Percentiles rank a stretch among this genome's conserved stretches.
These are phyloP conservation scores for Corniculantispora saksenae DNA, from an alignment of 2,329 filamentous ascomycete species.

Conservation along the genomic window DNA sequence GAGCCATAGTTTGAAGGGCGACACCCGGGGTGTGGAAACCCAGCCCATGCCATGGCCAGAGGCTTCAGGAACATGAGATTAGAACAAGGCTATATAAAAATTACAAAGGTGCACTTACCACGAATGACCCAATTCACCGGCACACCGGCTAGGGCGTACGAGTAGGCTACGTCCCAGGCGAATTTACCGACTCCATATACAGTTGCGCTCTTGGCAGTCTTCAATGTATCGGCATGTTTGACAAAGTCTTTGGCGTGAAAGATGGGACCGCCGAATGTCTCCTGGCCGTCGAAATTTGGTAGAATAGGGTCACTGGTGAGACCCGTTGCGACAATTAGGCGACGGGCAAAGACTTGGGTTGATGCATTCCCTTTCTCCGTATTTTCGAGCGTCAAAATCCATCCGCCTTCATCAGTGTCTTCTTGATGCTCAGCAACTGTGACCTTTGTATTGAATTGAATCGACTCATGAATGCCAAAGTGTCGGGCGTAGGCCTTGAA, in stretches of 20 bases:
- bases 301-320: conserved; percentile 51
- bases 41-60: conserved; percentile 60
- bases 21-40: conserved; percentile 62
- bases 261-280: conserved; percentile 45
- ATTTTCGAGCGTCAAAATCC: conserved; percentile 39
- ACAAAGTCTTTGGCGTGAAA: conserved; percentile 53
- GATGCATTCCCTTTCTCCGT: conserved; percentile 18
- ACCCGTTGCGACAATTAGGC: conserved; percentile 57
- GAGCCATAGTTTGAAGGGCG: conserved; percentile 66
- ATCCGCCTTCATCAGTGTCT: conserved; percentile 37
- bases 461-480: conserved; percentile 42
- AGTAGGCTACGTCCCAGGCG: conserved; percentile 65
- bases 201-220: conserved; percentile 46
- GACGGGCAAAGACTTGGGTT: conserved; percentile 40
- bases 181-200: conserved; percentile 66
- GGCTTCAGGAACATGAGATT: conserved; percentile 24
- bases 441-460: conserved; percentile 43
- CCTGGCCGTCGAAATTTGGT: conserved; percentile 48
- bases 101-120: conserved; percentile 32
- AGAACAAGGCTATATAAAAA: background rate
- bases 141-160: conserved; percentile 56
- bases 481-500: conserved; percentile 45
- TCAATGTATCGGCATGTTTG: conserved; percentile 41
- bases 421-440: conserved; percentile 43
- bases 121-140: conserved; percentile 63